Evolutionary conservation across 768 basidiomycete species (phyloP).

Genomic region (Trametes gibbosa): DNA sequence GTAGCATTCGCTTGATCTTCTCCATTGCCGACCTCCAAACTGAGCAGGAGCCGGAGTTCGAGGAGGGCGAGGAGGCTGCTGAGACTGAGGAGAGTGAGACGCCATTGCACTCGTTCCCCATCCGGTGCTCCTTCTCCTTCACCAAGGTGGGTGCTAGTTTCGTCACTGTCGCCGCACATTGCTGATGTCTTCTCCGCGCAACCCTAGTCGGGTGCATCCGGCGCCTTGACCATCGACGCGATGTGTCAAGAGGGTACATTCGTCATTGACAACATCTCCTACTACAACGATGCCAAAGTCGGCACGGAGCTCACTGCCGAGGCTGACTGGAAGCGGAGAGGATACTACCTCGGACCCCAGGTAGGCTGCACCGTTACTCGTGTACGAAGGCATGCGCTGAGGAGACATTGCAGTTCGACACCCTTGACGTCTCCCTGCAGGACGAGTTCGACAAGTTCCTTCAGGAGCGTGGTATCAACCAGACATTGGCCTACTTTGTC

Average conservation of each 20-base stretch:
- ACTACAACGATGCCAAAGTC: slow-evolving; percentile 68
- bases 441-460: slow-evolving; percentile 90
- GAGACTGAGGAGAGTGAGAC: slow-evolving; percentile 36
- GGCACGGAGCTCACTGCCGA: slow-evolving; percentile 82
- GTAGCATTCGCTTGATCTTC: slow-evolving; percentile 86
- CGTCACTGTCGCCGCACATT: neutral
- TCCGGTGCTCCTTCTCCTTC: slow-evolving; percentile 79
- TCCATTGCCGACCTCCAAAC: slow-evolving; percentile 84
- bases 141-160: slow-evolving; percentile 59
- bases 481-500: slow-evolving; percentile 79
- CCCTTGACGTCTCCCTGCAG: slow-evolving; percentile 83
- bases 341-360: slow-evolving; percentile 90
- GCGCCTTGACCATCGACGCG: slow-evolving; percentile 77
- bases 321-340: slow-evolving; percentile 91
- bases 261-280: slow-evolving; percentile 86
- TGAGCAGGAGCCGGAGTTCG: slow-evolving; percentile 36
- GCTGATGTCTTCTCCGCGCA: neutral
- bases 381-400: neutral
- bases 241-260: slow-evolving; percentile 78
- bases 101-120: slow-evolving; percentile 51
- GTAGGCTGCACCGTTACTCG: slow-evolving; percentile 36
- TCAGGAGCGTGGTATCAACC: slow-evolving; percentile 86
- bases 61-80: slow-evolving; percentile 40
- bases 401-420: slow-evolving; percentile 63
- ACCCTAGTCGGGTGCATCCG: slow-evolving; percentile 46